A percentile compares a stretch with the other conserved stretches of the same genome.
phyloP scores from a whole-genome alignment of 441 rosid species.

The Euphorbia schlechtendalii region DNA sequence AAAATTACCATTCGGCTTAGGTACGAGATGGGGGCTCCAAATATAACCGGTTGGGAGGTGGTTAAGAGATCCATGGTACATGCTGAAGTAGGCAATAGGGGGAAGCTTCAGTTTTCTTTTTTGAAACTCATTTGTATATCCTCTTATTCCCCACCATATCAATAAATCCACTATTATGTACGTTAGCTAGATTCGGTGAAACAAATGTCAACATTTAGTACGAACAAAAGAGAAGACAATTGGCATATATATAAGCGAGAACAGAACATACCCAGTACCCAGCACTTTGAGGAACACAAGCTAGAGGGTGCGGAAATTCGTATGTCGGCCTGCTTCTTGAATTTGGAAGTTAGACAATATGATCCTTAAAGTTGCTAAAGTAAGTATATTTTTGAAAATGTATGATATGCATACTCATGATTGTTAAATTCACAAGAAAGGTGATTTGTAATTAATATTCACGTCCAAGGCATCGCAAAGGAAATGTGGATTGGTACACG shows the following conservation, averaged over 20 bases:
- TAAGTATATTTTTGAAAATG: too few species aligned
- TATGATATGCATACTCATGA: neutral
- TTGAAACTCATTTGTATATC: conserved; percentile 92
- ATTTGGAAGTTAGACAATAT: too few species aligned
- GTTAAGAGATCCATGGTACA: conserved; percentile 87
- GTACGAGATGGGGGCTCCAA: conserved; percentile 93
- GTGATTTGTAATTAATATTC: conserved; percentile 37
- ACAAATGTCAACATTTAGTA: too few species aligned
- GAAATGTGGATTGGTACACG: conserved; percentile 92
- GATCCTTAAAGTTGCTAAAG: too few species aligned
- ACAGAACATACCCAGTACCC: conserved; percentile 90
- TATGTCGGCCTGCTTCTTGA: conserved; percentile 95
- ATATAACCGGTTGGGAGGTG: too few species aligned
- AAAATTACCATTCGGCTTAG: conserved; percentile 84
- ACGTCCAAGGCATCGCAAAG: conserved; percentile 99
- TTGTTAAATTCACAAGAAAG: conserved; percentile 17
- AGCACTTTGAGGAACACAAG: conserved; percentile 94
- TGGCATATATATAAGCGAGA: conserved; percentile 8
- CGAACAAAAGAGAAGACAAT: too few species aligned
- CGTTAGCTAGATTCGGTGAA: conserved; percentile 82
- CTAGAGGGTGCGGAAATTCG: conserved; percentile 96
- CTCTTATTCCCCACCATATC: too few species aligned
- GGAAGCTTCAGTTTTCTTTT: conserved; percentile 77
- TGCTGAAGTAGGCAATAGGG: conserved; percentile 91
- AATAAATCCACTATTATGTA: conserved; percentile 89